Evolutionary conservation across 129 eudicot genomes (phyloP), one percentile per base, ranked within the genome.

Genomic region (Solidago caesia): DNA sequence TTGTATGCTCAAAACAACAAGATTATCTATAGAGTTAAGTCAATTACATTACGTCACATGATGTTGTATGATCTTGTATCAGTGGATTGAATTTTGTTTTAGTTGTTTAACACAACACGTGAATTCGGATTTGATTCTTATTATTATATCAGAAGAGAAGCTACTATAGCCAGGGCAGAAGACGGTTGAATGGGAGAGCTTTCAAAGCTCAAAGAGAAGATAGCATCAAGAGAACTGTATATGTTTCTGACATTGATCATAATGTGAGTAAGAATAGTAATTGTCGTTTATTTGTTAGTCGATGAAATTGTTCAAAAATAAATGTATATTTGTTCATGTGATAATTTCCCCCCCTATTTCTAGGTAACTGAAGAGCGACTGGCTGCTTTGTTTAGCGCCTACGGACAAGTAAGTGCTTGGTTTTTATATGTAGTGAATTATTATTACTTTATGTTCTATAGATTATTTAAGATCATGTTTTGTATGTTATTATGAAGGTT

Each of bases 351-450:
- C 44, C 56, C 47, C 33, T 63, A 45, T 21, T 79, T 64, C 15
- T 66, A 92, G 98, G 86, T 90, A 70, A 92, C 98, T 60, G 98
- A 92, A 83, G 98, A 92, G 87, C 88, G 80, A 49, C 94, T 92
- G 81, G 98, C 98, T 82, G 92, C 89, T 58, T 77, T 92, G 74
- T 92, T 92, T 80, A 77, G 90, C 75, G 81, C 83, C 66, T 88
- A 83, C 82, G 98, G 98, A 64, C 98, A 92, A 68, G 98, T 92
- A 88, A 87, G 87, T 80, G 66, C 25, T 68, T 75, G 6, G 16
- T 21, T 68, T 67, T 70, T 75, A 42, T 42, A 43, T 26, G 39
- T 64, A 21, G 51, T 66, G 27, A 44, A 48, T 46, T 8, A 41
- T 64, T 58, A n/a, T 43, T 5, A 51, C 8, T 25, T 60, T 49